These are phyloP conservation scores for Artemisia annua DNA, from an alignment of 129 eudicot genomes.

Conservation along the genomic window DNA sequence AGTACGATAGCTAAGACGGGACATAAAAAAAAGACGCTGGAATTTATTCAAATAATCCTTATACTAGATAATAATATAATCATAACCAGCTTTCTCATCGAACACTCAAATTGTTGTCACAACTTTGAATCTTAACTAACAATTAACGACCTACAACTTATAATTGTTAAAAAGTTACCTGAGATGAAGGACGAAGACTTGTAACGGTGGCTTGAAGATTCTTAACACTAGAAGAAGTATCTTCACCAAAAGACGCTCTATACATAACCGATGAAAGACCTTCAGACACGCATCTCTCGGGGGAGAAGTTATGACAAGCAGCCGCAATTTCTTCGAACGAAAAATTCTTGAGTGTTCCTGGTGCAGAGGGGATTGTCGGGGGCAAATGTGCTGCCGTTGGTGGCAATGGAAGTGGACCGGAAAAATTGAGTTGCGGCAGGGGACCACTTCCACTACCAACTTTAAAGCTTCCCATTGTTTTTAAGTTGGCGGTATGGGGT, in stretches of 20 bases:
- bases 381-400: slow-evolving; percentile 35
- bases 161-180: slow-evolving; percentile 38
- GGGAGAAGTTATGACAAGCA: slow-evolving; percentile 85
- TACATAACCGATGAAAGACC: slow-evolving; percentile 78
- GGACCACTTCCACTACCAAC: slow-evolving; percentile 57
- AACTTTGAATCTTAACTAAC: no score
- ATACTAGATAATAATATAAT: no score
- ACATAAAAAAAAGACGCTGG: no score
- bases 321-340: slow-evolving; percentile 78
- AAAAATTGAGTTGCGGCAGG: slow-evolving; percentile 33
- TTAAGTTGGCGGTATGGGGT: slow-evolving; percentile 49
- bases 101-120: no score
- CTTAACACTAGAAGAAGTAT: slow-evolving; percentile 41
- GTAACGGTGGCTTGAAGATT: slow-evolving; percentile 90
- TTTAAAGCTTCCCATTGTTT: slow-evolving; percentile 66
- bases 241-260: slow-evolving; percentile 77
- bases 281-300: slow-evolving; percentile 70
- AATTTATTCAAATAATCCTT: no score
- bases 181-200: slow-evolving; percentile 75
- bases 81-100: no score
- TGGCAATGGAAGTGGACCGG: slow-evolving; percentile 81
- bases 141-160: no score
- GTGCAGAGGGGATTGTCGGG: slow-evolving; percentile 39
- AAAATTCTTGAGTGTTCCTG: slow-evolving; percentile 55
- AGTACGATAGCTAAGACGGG: no score